Base-by-base conservation (phyloP, 495 filamentous ascomycete genomes). In the Oleoguttula mirabilis region DNA sequence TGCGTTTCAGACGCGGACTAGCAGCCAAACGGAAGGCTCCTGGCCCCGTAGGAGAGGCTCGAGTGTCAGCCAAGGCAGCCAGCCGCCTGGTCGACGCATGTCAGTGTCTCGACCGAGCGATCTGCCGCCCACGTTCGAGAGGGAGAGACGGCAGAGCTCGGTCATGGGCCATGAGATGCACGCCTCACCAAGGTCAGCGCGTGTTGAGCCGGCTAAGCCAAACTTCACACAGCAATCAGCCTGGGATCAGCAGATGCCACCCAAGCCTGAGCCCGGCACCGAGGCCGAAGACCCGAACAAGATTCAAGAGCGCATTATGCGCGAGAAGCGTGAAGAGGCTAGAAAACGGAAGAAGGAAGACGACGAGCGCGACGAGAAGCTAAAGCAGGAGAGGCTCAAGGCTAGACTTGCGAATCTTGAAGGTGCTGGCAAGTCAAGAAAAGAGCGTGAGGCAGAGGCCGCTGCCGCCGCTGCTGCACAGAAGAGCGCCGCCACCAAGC, bases 21-120 rank as follows among this genome's bases (percentile, higher is more conserved):
- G 46, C 28, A 77, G 70, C 50, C 72, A 72, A 24, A 78, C 78
- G 37, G 82, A 88, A 44, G 73, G 66, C 12, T 68, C 77, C 3
- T 94, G 84, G 70, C 73, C 70, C 21, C 77, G 87, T 42, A 76
- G 85, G 33, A 79, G 92, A 33, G 80, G 81, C 37, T 95, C 88
- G n/a, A 94, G 87, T 55, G 82, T 94, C 21, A 95, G 88, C 57
- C 88, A 87, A 22, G 85, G 84, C 43, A 95, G 87, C 60, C 82
- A 81, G 32, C 72, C 69, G 34, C 74, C 74, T 54, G 71, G 69
- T 40, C 68, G 74, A 45, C 67, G 73, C 15, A 68, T 68, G 61
- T 79, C 75, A 6, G 64, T 73, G 46, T 62, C 67, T 36, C 64
- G 56, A 11, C 52, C 64, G 25, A 53, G 59, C 28, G 74, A 76